Evolutionary conservation across 169 alveolate genomes (phyloP).

Genomic region (Plasmodium malariae): DNA sequence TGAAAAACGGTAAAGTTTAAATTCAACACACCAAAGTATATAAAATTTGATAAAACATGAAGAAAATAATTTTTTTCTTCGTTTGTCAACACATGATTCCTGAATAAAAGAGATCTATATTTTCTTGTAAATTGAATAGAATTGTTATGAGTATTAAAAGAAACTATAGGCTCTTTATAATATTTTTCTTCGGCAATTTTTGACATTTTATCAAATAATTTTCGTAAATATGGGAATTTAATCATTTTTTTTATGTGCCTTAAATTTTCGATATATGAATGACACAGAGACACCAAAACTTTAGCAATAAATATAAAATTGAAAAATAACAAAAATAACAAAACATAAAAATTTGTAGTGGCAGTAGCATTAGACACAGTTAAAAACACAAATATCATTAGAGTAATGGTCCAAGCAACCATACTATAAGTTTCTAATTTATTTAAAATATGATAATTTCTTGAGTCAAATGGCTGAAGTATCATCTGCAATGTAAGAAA

Average conservation of each 20-base stretch:
- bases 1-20: conserved; percentile 87
- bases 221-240: conserved; percentile 77
- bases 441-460: conserved; percentile 86
- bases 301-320: conserved; percentile 77
- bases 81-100: conserved; percentile 51
- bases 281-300: conserved; percentile 65
- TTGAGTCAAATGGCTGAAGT: conserved; percentile 88
- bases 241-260: conserved; percentile 71
- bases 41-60: conserved; percentile 81
- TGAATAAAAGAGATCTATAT: conserved; percentile 10
- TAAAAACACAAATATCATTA: conserved; percentile 77
- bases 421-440: conserved; percentile 88
- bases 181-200: conserved; percentile 76
- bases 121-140: conserved; percentile 77
- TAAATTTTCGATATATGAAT: conserved; percentile 80
- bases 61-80: conserved; percentile 83
- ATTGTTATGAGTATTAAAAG: conserved; percentile 72
- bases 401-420: conserved; percentile 88
- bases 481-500: conserved; percentile 84
- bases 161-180: conserved; percentile 79
- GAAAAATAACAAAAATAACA: conserved; percentile 69
- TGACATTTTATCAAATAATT: conserved; percentile 76
- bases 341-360: conserved; percentile 59
- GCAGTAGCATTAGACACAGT: conserved; percentile 59
- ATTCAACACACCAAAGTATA: conserved; percentile 84